Evolutionary conservation across 192 early-diverging fungal species (phyloP).

Genomic region (Gigaspora rosea): DNA sequence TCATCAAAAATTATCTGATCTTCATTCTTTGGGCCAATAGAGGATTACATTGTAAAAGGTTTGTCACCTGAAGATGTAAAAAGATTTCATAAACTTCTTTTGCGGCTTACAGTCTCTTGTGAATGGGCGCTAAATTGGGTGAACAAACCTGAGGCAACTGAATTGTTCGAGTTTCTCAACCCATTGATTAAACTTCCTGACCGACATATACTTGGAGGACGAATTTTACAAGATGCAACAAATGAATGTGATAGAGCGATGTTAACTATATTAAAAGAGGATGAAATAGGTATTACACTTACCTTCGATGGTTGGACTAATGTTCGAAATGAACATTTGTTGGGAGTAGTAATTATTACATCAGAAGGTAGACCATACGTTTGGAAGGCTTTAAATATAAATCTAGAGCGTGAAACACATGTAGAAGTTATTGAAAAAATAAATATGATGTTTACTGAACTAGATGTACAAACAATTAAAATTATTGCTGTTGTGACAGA

Average conservation of each 20-base stretch:
- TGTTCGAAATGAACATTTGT: neutral
- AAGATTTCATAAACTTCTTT: neutral
- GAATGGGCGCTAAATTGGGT: neutral
- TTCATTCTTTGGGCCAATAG: neutral
- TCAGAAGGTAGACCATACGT: too few species aligned
- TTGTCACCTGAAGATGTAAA: constrained; percentile 4
- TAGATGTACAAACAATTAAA: too few species aligned
- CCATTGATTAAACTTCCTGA: neutral
- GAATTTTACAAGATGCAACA: neutral
- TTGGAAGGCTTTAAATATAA: too few species aligned
- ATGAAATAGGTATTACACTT: neutral
- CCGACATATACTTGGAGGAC: neutral
- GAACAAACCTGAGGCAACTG: neutral
- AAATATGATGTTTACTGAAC: too few species aligned
- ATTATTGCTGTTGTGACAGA: too few species aligned
- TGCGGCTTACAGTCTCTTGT: constrained; percentile 8
- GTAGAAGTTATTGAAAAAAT: too few species aligned
- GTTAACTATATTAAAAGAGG: neutral
- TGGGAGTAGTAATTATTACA: too few species aligned
- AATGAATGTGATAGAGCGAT: constrained; percentile 3
- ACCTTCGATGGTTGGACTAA: constrained; percentile 7
- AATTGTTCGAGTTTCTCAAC: neutral
- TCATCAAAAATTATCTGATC: neutral
- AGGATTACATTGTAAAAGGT: neutral
- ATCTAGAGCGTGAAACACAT: too few species aligned